Evolutionary conservation across 1,139 yeast genomes (phyloP).

Genomic region (Saccharomyces uvarum): DNA sequence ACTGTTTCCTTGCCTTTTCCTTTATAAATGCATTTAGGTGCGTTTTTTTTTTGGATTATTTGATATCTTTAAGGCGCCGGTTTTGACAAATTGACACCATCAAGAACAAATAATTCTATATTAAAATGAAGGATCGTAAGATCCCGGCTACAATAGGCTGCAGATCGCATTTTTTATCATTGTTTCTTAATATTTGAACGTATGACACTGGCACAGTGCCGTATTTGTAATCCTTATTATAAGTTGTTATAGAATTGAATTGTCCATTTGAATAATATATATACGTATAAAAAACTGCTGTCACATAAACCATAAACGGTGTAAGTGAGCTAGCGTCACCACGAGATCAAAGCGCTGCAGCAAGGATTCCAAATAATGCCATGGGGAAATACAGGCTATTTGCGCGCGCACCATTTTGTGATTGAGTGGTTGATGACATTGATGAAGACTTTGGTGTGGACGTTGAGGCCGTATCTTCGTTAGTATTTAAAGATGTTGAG

Average conservation of each 20-base stretch:
- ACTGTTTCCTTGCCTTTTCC: not conserved
- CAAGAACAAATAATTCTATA: not conserved
- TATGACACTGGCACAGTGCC: not conserved
- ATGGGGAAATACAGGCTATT: not conserved
- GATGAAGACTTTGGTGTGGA: not conserved
- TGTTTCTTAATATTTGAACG: too few species aligned
- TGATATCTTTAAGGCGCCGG: not conserved
- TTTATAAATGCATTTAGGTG: slow-evolving; percentile 3
- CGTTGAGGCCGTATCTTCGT: not conserved
- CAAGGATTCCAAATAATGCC: not conserved
- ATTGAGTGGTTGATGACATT: slow-evolving; percentile 2
- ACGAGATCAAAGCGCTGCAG: not conserved
- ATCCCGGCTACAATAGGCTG: too few species aligned
- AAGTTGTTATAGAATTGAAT: not conserved
- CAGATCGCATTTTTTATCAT: not conserved
- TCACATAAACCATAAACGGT: not conserved
- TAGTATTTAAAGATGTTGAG: not conserved
- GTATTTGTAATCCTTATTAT: not conserved
- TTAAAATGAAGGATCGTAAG: not conserved
- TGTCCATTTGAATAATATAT: not conserved
- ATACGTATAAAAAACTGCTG: not conserved
- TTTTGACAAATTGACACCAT: not conserved
- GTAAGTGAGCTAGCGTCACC: not conserved
- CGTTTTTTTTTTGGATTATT: not conserved
- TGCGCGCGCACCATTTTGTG: not conserved